These are phyloP conservation scores for Xylaria sp. DNA, from an alignment of 2,329 filamentous ascomycete genomes.

Conservation along the genomic window DNA sequence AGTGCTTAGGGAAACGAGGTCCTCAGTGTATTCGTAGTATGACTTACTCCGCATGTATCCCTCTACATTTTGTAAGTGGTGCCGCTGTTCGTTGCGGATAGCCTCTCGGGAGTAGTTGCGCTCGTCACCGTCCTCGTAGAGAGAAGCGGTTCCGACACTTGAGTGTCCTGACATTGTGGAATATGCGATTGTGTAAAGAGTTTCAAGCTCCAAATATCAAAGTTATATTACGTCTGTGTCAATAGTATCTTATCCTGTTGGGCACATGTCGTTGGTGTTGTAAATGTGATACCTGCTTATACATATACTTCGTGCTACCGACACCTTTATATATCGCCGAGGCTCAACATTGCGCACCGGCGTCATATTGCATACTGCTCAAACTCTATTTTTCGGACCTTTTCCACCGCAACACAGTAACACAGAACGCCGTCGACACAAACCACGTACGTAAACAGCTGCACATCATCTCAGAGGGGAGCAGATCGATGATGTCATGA, in stretches of 20 bases:
- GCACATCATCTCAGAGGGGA: background rate
- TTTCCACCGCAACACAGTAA: background rate
- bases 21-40: background rate
- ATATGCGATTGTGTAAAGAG: background rate
- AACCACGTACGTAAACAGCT: background rate
- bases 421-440: background rate
- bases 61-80: conserved; percentile 42
- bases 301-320: background rate
- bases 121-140: conserved; percentile 42
- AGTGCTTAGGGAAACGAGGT: background rate
- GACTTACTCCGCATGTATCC: conserved; percentile 44
- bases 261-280: background rate
- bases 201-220: background rate
- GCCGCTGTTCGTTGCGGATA: conserved; percentile 40
- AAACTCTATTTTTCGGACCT: conserved; percentile 28
- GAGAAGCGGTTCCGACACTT: conserved; percentile 29
- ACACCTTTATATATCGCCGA: conserved; percentile 12
- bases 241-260: background rate
- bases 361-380: conserved; percentile 32
- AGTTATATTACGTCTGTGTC: background rate
- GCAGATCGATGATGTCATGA: conserved; percentile 37
- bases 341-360: background rate
- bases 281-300: background rate
- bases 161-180: conserved; percentile 25
- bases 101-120: conserved; percentile 39